These are phyloP conservation scores for Monilinia laxa DNA, from an alignment of 2,329 filamentous ascomycete genomes.

Conservation along the genomic window DNA sequence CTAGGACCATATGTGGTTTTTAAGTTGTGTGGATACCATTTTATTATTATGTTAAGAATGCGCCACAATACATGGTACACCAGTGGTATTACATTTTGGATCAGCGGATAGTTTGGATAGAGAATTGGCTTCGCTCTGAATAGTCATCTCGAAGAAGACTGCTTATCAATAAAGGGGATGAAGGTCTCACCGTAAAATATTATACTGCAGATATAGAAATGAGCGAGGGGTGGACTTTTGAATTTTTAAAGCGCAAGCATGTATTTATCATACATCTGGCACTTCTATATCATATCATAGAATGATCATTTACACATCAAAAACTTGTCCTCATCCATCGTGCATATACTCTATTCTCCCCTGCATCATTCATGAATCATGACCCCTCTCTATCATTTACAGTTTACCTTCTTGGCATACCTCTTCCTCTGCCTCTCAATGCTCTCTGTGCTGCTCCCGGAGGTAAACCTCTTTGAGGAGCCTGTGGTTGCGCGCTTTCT, in stretches of 20 bases:
- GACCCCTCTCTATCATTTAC: conserved; percentile 13
- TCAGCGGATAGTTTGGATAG: too few relatives aligned
- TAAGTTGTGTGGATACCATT: background rate
- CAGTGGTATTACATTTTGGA: background rate
- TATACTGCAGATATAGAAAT: background rate
- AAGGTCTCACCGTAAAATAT: background rate
- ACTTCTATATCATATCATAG: conserved; percentile 12
- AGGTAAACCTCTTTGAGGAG: conserved; percentile 70
- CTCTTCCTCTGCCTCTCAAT: conserved; percentile 76
- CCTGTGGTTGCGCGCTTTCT: conserved; percentile 83
- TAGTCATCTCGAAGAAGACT: background rate
- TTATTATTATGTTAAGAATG: background rate
- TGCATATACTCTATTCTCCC: background rate
- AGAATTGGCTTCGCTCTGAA: too few relatives aligned
- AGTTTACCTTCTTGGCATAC: conserved; percentile 68
- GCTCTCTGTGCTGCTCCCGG: conserved; percentile 86
- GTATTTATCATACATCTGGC: conserved; percentile 16
- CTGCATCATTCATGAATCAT: conserved; percentile 23
- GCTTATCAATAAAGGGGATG: background rate
- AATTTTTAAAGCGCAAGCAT: background rate
- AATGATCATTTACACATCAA: conserved; percentile 6
- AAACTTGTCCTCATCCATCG: conserved; percentile 9
- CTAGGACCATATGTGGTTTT: background rate
- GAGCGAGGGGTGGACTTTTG: conserved; percentile 13
- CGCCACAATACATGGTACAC: too few relatives aligned